Evolutionary conservation across 192 early-diverging fungal species (phyloP), one percentile per base, ranked within the genome.

Genomic region (Helicostylum pulchrum): DNA sequence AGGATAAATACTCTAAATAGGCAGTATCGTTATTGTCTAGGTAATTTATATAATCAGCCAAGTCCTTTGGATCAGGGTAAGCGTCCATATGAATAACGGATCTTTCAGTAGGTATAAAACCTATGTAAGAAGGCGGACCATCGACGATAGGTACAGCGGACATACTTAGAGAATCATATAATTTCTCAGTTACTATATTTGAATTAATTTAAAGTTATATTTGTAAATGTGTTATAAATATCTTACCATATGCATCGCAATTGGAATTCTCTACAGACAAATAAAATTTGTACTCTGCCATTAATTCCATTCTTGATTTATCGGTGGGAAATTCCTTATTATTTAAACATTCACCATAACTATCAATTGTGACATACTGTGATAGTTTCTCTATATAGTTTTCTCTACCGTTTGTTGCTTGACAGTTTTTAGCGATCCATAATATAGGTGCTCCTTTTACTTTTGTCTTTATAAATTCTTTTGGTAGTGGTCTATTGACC

Each of bases 261-360:
- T 66, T 66, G 1, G 65, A 54, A 39, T 66, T 66, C 30, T 66
- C 65, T 12, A 66, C 39, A 2, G 65, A 31, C 3, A 66, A 30
- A 45, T 66, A 66, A 49, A 66, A 66, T 43, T 66, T 66, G 30
- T 66, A 58, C 39, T 66, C 65, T 39, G 55, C n/a, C 55, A 66
- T 66, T 7, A 66, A 36, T 0, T 66, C 52, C 9, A 11, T 15
- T 10, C 65, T 7, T 2, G 65, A 56, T 9, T 14, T 42, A 9
- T 58, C 55, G 2, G 15, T 15, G 7, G 65, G 45, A 20, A 53
- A 66, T 0, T 42, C 42, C 2, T 34, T 57, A 34, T 48, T 66
- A 23, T 66, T 66, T 30, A 66, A 36, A n/a, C 65, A 66, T 4
- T 21, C 15, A 10, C 65, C 65, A 49, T 59, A 66, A 26, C 54